Conservation (phyloP, 1,284 basidiomycete species). For the Ustilago bromivora region DNA sequence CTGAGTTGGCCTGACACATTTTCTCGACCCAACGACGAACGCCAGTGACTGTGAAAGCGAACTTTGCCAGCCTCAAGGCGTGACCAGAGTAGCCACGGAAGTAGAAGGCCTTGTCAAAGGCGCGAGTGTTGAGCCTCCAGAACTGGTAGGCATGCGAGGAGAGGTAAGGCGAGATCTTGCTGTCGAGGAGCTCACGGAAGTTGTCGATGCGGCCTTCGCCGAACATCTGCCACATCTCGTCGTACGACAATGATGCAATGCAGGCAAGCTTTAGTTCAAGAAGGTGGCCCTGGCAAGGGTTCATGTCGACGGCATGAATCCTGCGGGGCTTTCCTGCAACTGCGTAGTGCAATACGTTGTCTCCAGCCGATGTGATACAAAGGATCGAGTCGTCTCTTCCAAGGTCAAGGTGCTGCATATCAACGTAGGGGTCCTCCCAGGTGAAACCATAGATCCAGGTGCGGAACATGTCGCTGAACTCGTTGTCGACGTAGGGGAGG, state of each 20-base stretch:
- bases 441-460: conserved; percentile 81
- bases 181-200: conserved; percentile 78
- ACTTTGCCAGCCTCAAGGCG: conserved; percentile 76
- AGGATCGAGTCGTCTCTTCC: conserved; percentile 78
- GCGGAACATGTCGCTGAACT: conserved; percentile 81
- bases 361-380: conserved; percentile 83
- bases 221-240: conserved; percentile 81
- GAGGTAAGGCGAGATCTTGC: conserved; percentile 78
- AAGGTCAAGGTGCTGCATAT: conserved; percentile 78
- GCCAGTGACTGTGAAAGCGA: conserved; percentile 77
- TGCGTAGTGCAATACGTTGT: conserved; percentile 85
- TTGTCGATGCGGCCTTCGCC: conserved; percentile 77
- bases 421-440: conserved; percentile 85
- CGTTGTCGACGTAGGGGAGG: conserved; percentile 81
- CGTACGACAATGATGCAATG: conserved; percentile 76
- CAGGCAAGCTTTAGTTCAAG: conserved; percentile 81
- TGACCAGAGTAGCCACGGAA: conserved; percentile 77
- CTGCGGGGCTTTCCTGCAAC: conserved; percentile 75
- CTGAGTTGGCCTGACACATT: conserved; percentile 75
- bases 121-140: conserved; percentile 78
- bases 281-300: conserved; percentile 79
- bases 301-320: conserved; percentile 81
- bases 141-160: conserved; percentile 82
- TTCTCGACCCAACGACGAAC: conserved; percentile 75
- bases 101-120: conserved; percentile 80